phyloP scores from a whole-genome alignment of 2,329 filamentous ascomycete species.

The Fusarium tricinctum region DNA sequence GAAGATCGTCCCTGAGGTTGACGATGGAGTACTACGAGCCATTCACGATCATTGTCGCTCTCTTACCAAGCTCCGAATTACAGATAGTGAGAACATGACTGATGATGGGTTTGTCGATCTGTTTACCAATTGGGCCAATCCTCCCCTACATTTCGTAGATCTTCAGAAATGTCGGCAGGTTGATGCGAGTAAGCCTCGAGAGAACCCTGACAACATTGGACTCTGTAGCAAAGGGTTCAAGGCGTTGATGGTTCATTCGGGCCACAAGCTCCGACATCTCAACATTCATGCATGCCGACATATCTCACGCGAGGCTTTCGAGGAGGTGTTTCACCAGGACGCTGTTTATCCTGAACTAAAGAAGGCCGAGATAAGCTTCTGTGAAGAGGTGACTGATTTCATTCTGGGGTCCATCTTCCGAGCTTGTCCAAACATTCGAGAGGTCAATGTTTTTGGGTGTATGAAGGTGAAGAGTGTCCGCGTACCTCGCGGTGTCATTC shows the following conservation, averaged over 20 bases:
- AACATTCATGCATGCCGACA: slow-evolving; percentile 89
- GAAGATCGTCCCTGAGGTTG: slow-evolving; percentile 73
- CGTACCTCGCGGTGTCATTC: slow-evolving; percentile 68
- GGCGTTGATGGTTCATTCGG: slow-evolving; percentile 88
- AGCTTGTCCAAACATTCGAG: slow-evolving; percentile 71
- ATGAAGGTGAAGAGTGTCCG: slow-evolving; percentile 70
- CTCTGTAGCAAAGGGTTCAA: slow-evolving; percentile 82
- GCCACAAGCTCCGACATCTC: slow-evolving; percentile 72
- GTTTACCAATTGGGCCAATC: slow-evolving; percentile 83
- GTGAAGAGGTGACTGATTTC: slow-evolving; percentile 75
- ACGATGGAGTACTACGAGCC: slow-evolving; percentile 77
- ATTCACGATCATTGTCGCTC: slow-evolving; percentile 78
- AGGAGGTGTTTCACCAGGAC: slow-evolving; percentile 75
- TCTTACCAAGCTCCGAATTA: slow-evolving; percentile 84
- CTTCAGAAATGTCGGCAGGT: slow-evolving; percentile 83
- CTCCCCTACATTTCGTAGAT: slow-evolving; percentile 77
- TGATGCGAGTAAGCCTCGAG: slow-evolving; percentile 77
- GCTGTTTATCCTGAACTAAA: slow-evolving; percentile 76
- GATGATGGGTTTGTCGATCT: slow-evolving; percentile 80
- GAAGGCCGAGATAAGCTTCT: slow-evolving; percentile 84
- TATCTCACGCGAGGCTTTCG: slow-evolving; percentile 79
- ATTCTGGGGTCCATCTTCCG: slow-evolving; percentile 75
- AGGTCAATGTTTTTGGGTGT: slow-evolving; percentile 74
- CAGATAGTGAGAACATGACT: slow-evolving; percentile 80
- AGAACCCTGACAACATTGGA: slow-evolving; percentile 76